These are phyloP conservation scores for Hortiboletus campestris DNA, from an alignment of 768 basidiomycete species.

Conservation along the genomic window DNA sequence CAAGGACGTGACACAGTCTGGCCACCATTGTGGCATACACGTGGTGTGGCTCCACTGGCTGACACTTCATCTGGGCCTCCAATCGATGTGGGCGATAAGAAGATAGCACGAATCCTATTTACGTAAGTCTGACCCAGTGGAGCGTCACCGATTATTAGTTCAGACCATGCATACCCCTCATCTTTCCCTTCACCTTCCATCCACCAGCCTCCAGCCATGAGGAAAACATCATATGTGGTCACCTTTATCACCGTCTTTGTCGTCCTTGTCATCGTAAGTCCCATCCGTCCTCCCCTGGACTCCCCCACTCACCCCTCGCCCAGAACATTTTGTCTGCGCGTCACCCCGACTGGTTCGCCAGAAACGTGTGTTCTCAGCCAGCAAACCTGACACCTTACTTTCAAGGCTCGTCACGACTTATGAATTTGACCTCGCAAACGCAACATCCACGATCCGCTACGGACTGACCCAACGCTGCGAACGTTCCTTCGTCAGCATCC, in stretches of 20 bases:
- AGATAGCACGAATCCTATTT: neutral
- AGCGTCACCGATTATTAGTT: neutral
- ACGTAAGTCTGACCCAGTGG: neutral
- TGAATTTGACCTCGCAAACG: constrained; percentile 42
- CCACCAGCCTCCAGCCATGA: constrained; percentile 39
- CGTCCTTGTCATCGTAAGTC: constrained; percentile 52
- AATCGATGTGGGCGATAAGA: constrained; percentile 17
- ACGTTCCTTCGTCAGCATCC: constrained; percentile 46
- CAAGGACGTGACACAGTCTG: constrained; percentile 26
- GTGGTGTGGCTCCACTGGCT: neutral
- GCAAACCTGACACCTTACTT: constrained; percentile 27
- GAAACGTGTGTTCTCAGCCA: constrained; percentile 16
- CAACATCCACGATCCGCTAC: constrained; percentile 50
- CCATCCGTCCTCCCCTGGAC: neutral
- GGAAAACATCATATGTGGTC: constrained; percentile 66
- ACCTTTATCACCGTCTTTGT: constrained; percentile 56
- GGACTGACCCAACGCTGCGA: constrained; percentile 62
- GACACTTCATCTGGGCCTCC: too few species aligned
- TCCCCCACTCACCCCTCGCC: neutral
- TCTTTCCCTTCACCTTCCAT: neutral
- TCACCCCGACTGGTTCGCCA: constrained; percentile 63
- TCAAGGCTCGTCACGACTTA: constrained; percentile 41
- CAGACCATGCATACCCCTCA: neutral
- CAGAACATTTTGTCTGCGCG: constrained; percentile 54
- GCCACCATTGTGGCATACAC: neutral